Conservation (phyloP, 2,329 filamentous ascomycete species). For the Simplicillium sp. region DNA sequence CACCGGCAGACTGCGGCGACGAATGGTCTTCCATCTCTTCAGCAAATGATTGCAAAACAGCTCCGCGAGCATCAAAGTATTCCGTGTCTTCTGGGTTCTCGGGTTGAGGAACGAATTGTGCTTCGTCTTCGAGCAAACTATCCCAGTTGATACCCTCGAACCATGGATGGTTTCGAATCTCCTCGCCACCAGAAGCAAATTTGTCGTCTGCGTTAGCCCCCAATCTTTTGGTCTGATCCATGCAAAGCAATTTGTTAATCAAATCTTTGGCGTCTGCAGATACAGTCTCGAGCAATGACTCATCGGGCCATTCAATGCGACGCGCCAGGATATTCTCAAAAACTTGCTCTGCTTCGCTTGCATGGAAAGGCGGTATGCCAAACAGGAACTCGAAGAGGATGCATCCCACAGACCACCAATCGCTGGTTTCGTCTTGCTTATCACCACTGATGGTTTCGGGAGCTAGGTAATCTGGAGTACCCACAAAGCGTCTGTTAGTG, state of each 20-base stretch:
- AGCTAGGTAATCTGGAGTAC: conserved; percentile 92
- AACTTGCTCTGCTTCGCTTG: conserved; percentile 78
- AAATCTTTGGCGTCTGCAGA: conserved; percentile 87
- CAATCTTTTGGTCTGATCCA: conserved; percentile 71
- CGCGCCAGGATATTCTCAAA: conserved; percentile 93
- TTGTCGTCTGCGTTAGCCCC: conserved; percentile 81
- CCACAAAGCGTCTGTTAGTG: conserved; percentile 85
- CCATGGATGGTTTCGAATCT: conserved; percentile 86
- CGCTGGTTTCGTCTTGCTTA: conserved; percentile 93
- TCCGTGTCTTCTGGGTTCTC: conserved; percentile 97
- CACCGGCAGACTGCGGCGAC: conserved; percentile 62
- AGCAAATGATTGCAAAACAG: conserved; percentile 82
- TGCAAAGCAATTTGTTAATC: conserved; percentile 84
- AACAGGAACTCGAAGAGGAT: conserved; percentile 96
- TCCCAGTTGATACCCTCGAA: conserved; percentile 85
- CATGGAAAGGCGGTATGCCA: conserved; percentile 90
- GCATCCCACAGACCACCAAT: conserved; percentile 99
- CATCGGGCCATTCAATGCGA: conserved; percentile 86
- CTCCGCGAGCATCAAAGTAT: conserved; percentile 89
- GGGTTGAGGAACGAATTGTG: conserved; percentile 85
- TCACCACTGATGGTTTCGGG: conserved; percentile 94
- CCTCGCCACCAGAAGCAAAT: conserved; percentile 73
- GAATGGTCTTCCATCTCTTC: conserved; percentile 89
- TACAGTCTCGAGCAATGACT: conserved; percentile 61
- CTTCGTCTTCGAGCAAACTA: conserved; percentile 84